Evolutionary conservation across 2,329 filamentous ascomycete genomes (phyloP), one percentile per base, ranked within the genome.

Genomic region (Ceratocystis cacaofunesta): DNA sequence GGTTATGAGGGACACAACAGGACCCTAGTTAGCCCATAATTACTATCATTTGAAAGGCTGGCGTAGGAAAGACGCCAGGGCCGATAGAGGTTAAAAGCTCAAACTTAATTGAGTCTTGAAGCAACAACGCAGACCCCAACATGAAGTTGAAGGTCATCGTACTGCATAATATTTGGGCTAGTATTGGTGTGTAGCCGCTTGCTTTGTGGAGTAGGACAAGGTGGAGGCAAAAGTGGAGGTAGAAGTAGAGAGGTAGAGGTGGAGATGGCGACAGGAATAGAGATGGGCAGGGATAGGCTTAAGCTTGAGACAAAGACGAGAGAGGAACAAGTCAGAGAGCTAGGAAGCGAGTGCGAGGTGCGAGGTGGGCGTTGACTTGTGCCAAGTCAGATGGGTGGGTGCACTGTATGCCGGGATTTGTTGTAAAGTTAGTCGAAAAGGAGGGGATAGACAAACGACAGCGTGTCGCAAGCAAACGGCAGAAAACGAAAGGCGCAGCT

Each of bases 301-400:
- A 32, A 15, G 22, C 52, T 57, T 57, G 25, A 57, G 52, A 57
- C 52, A 30, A 57, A 57, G 52, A 17, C 52, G 52, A 57, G 52
- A 41, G 22, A 57, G 52, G 52, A 57, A 57, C 5, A 57, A 17
- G 3, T 25, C 12, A 30, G 28, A 30, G 52, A n/a, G 30, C 15
- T 63, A 70, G 64, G 52, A 61, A 5, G 52, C 44, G 70, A 68
- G 68, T 66, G 22, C 4, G 52, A 57, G 52, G 6, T 66, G 22
- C 1, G 52, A 57, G 52, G 6, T n/a, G 10, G 22, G 10, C 5
- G n/a, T 8, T 19, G 19, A 48, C 17, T 6, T 8, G 19, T 8
- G 44, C 17, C 44, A 17, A 19, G 17, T 10, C 44, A 19, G 44
- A 19, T 2, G 17, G 44, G 43, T 3, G 43, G 15, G 43, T 41